Conservation (phyloP, 2,329 filamentous ascomycete genomes). For the Zopfia rhizophila region DNA sequence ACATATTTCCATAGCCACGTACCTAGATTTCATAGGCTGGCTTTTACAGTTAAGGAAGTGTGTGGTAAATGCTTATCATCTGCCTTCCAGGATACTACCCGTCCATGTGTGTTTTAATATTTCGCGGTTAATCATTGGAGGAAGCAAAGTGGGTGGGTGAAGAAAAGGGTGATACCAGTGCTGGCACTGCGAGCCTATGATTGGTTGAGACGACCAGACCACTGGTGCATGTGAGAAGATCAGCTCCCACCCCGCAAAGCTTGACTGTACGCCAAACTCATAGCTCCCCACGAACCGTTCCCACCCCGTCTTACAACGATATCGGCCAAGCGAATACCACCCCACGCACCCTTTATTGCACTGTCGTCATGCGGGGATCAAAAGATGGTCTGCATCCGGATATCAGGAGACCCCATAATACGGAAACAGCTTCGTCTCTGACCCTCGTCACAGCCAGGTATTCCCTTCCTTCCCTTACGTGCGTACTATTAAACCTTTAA, state of each 20-base stretch:
- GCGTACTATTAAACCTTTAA: slow-evolving; percentile 2
- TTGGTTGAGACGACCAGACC: no score
- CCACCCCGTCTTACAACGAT: slow-evolving; percentile 3
- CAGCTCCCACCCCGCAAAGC: slow-evolving; percentile 62
- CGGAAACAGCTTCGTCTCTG: slow-evolving; percentile 3
- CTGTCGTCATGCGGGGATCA: slow-evolving; percentile 15
- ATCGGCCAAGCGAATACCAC: slow-evolving; percentile 14
- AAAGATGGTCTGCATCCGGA: slow-evolving; percentile 5
- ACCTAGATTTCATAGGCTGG: no score
- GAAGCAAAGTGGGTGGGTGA: no score
- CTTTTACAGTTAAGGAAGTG: no score
- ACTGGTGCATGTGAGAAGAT: no score
- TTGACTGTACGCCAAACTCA: slow-evolving; percentile 13
- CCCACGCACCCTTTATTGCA: slow-evolving; percentile 16
- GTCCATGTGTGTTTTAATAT: no score
- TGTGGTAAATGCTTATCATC: no score
- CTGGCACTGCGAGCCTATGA: no score
- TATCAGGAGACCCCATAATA: slow-evolving; percentile 4
- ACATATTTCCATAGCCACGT: no score
- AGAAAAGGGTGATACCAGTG: no score
- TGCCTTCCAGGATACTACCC: no score
- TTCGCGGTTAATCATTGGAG: no score
- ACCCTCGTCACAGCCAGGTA: slow-evolving; percentile 11
- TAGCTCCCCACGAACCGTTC: slow-evolving; percentile 14
- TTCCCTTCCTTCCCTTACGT: slow-evolving; percentile 5